phyloP scores from a whole-genome alignment of 768 basidiomycete genomes.

The Boletus patriciae region DNA sequence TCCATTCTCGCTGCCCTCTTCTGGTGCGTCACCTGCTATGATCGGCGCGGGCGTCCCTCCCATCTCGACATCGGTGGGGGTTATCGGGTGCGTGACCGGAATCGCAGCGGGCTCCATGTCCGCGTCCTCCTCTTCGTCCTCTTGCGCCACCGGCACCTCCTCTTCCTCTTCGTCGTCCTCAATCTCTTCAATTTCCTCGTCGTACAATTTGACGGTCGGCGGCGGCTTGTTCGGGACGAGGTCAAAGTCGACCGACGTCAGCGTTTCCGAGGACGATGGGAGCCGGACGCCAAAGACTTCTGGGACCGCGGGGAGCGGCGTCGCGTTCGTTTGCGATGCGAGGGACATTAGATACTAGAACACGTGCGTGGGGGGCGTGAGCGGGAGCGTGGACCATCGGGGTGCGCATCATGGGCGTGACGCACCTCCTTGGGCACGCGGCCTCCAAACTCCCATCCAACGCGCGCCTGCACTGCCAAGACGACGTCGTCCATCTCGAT shows the following conservation, averaged over 20 bases:
- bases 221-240: constrained; percentile 84
- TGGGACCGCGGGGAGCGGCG: constrained; percentile 78
- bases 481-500: constrained; percentile 82
- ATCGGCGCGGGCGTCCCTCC: constrained; percentile 34
- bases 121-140: constrained; percentile 57
- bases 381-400: not conserved
- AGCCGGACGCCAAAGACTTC: constrained; percentile 86
- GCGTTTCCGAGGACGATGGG: constrained; percentile 65
- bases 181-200: constrained; percentile 81
- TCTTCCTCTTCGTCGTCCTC: constrained; percentile 45
- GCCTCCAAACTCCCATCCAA: constrained; percentile 91
- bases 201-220: constrained; percentile 69
- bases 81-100: constrained; percentile 38
- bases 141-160: constrained; percentile 33
- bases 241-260: constrained; percentile 83
- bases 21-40: constrained; percentile 40
- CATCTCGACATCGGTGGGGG: constrained; percentile 68
- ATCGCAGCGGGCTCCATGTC: constrained; percentile 72
- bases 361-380: not conserved
- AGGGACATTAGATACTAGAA: constrained; percentile 74
- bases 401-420: not conserved
- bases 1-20: constrained; percentile 68
- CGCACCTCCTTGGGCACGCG: constrained; percentile 84
- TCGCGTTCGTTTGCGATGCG: constrained; percentile 79
- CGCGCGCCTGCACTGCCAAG: constrained; percentile 82